These are phyloP conservation scores for Podospora pseudoanserina DNA, from an alignment of 495 filamentous ascomycete genomes.

Conservation along the genomic window DNA sequence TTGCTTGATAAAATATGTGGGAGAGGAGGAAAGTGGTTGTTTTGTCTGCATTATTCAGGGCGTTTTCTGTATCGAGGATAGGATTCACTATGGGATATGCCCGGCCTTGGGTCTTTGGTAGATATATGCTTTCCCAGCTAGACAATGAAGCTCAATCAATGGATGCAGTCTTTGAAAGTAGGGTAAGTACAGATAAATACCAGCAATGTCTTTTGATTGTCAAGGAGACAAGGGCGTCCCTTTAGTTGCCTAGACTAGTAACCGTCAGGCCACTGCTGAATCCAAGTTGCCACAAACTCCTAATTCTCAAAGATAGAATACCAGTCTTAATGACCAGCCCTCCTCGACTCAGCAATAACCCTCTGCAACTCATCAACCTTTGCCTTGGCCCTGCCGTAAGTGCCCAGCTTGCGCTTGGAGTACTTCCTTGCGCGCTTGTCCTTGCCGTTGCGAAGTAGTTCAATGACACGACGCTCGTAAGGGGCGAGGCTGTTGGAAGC, in stretches of 20 bases:
- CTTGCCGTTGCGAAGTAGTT: constrained; percentile 96
- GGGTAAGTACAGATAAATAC: background rate
- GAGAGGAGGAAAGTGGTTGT: too few species aligned
- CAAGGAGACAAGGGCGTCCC: background rate
- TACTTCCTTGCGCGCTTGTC: constrained; percentile 99
- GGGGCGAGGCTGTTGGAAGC: constrained; percentile 63
- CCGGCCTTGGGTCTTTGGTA: background rate
- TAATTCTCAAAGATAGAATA: background rate
- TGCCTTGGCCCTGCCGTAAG: constrained; percentile 93
- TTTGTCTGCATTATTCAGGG: background rate
- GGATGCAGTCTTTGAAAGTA: background rate
- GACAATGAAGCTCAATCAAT: background rate
- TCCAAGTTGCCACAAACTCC: background rate
- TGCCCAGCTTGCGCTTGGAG: constrained; percentile 99
- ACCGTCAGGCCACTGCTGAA: background rate
- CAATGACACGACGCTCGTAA: constrained; percentile 97
- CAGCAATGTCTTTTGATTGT: background rate
- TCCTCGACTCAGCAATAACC: constrained; percentile 93
- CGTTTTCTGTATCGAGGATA: background rate
- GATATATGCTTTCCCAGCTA: background rate
- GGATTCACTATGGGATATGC: background rate
- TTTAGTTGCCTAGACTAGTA: background rate
- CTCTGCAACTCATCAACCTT: constrained; percentile 98
- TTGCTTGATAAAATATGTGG: background rate
- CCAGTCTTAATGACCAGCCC: constrained; percentile 68